These are phyloP conservation scores for Xylaria sp. DNA, from an alignment of 2,329 filamentous ascomycete genomes.

Conservation along the genomic window DNA sequence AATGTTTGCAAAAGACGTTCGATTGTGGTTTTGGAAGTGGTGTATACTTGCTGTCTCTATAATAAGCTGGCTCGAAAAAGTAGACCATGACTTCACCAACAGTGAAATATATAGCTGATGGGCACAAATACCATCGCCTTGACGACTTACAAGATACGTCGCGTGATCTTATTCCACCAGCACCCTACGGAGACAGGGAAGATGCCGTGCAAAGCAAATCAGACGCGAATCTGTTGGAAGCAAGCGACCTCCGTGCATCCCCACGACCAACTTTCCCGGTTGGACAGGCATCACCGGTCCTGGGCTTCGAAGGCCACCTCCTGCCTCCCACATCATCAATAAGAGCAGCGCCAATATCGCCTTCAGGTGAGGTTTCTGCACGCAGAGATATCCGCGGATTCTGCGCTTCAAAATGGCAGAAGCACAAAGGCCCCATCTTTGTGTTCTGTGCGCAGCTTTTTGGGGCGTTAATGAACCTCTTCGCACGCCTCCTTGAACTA, in stretches of 20 bases:
- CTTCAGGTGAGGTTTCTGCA: neutral
- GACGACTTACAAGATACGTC: slow-evolving; percentile 9
- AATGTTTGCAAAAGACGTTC: slow-evolving; percentile 3
- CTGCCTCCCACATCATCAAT: slow-evolving; percentile 23
- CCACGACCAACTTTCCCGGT: slow-evolving; percentile 56
- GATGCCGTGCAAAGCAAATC: slow-evolving; percentile 18
- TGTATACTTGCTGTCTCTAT: neutral
- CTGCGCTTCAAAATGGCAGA: slow-evolving; percentile 50
- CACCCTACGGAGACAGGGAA: neutral
- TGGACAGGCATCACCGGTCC: slow-evolving; percentile 43
- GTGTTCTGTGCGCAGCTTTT: slow-evolving; percentile 84
- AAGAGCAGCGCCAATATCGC: slow-evolving; percentile 19
- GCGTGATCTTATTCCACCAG: neutral
- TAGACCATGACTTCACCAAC: slow-evolving; percentile 24
- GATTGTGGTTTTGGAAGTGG: neutral
- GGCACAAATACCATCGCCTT: neutral
- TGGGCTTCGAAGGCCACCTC: slow-evolving; percentile 26
- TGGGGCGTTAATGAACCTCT: slow-evolving; percentile 85
- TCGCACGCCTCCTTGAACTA: slow-evolving; percentile 78
- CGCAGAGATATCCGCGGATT: slow-evolving; percentile 24
- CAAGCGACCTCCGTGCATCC: slow-evolving; percentile 52
- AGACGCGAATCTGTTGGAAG: slow-evolving; percentile 44
- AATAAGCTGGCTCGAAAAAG: neutral
- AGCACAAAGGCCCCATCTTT: slow-evolving; percentile 77
- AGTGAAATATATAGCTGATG: slow-evolving; percentile 5